Conservation (phyloP, 805 yeast genomes). For the Scheffersomyces lignosus region DNA sequence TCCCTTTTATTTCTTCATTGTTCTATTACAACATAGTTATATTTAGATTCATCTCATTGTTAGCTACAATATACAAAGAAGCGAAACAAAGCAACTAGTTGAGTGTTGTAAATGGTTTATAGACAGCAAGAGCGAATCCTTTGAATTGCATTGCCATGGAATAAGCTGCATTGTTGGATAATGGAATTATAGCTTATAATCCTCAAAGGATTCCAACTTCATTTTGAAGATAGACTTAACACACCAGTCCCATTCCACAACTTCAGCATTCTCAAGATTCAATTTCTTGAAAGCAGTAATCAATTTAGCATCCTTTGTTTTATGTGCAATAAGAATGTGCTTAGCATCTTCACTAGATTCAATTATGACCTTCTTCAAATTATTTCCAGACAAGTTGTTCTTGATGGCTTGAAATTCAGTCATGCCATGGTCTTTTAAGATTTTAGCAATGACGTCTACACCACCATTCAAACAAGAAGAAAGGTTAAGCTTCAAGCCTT, state of each 20-base stretch:
- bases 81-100: background rate
- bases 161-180: too few species aligned
- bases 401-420: conserved; percentile 22
- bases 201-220: conserved; percentile 25
- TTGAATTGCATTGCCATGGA: too few species aligned
- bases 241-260: conserved; percentile 68
- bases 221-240: conserved; percentile 54
- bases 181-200: conserved; percentile 18
- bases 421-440: conserved; percentile 62
- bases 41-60: background rate
- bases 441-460: conserved; percentile 50
- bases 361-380: conserved; percentile 10
- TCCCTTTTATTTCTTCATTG: too few species aligned
- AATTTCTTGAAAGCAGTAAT: conserved; percentile 20
- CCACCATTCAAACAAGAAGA: conserved; percentile 65
- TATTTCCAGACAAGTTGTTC: conserved; percentile 10
- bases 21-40: background rate
- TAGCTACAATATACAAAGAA: background rate
- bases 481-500: conserved; percentile 50
- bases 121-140: too few species aligned
- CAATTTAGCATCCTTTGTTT: conserved; percentile 37
- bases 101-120: too few species aligned
- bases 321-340: conserved; percentile 28
- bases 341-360: conserved; percentile 9
- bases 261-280: conserved; percentile 22